These are phyloP conservation scores for Naganishia friedmannii DNA, from an alignment of 768 basidiomycete genomes.

Conservation along the genomic window DNA sequence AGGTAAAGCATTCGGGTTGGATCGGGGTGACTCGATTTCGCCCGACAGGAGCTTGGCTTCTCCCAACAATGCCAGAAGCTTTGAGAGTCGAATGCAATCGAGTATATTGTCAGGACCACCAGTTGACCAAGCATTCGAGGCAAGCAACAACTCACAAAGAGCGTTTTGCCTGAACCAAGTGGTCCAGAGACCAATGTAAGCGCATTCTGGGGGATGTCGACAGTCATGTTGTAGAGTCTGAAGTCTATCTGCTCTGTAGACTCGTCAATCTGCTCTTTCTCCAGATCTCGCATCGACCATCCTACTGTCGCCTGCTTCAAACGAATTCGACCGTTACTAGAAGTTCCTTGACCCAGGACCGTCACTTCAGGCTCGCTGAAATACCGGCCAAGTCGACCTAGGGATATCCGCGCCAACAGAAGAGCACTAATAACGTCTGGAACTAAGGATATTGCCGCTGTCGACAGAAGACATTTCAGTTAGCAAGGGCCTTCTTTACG, in stretches of 20 bases:
- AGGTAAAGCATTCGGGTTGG: constrained; percentile 1
- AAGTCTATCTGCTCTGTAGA: constrained; percentile 32
- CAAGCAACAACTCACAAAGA: constrained; percentile 37
- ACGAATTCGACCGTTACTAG: constrained; percentile 2
- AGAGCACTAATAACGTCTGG: constrained; percentile 35
- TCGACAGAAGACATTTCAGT: background rate
- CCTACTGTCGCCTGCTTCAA: constrained; percentile 35
- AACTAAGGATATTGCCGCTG: constrained; percentile 30
- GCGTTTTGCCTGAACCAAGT: constrained; percentile 50
- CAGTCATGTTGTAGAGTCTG: constrained; percentile 35
- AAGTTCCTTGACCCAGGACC: constrained; percentile 15
- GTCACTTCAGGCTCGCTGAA: constrained; percentile 40
- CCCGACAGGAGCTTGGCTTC: constrained; percentile 40
- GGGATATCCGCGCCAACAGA: constrained; percentile 37
- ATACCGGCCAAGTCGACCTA: constrained; percentile 38
- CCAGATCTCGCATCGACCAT: constrained; percentile 35
- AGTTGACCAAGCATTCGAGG: background rate
- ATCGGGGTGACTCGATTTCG: constrained; percentile 28
- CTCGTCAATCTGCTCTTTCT: background rate
- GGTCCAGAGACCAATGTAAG: constrained; percentile 46
- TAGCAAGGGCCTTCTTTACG: background rate
- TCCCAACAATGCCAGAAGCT: constrained; percentile 45
- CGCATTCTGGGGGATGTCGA: constrained; percentile 36
- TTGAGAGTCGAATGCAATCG: background rate
- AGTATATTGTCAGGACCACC: background rate